Evolutionary conservation across 164 flowering plant genomes (phyloP).

Genomic region (Cinnamomum micranthum): DNA sequence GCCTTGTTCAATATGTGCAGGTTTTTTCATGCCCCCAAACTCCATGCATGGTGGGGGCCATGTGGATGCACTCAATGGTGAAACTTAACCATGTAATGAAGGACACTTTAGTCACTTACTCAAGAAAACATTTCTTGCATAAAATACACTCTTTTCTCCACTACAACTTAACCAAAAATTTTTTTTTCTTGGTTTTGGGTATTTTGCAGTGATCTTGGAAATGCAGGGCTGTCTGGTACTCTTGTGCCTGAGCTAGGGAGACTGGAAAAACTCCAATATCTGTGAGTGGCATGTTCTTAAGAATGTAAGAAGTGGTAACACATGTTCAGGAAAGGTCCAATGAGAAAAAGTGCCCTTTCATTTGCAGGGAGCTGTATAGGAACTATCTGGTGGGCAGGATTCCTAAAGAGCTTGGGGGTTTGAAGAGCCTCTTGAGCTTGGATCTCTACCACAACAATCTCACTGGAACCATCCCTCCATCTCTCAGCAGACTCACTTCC

Average conservation of each 20-base stretch:
- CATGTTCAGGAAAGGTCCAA: too few species aligned
- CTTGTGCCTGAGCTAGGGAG: conserved; percentile 69
- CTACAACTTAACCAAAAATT: neutral
- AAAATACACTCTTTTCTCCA: neutral
- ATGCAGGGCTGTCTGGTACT: conserved; percentile 63
- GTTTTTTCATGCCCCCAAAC: neutral
- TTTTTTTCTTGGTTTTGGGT: neutral
- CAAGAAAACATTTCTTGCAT: too few species aligned
- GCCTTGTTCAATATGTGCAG: too few species aligned
- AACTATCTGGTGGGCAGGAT: conserved; percentile 60
- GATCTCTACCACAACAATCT: conserved; percentile 76
- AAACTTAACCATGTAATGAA: too few species aligned
- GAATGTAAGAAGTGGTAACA: too few species aligned
- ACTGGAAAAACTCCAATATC: conserved; percentile 59
- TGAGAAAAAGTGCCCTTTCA: neutral
- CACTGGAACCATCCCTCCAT: conserved; percentile 63
- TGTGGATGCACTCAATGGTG: too few species aligned
- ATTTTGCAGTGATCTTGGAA: conserved; percentile 66
- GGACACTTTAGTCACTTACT: too few species aligned
- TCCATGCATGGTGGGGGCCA: neutral
- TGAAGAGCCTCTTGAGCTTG: conserved; percentile 64
- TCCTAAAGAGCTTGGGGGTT: conserved; percentile 57
- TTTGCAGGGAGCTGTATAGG: conserved; percentile 67
- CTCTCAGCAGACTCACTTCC: conserved; percentile 53
- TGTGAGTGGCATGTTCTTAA: conserved; percentile 43